Percentiles rank a stretch among this genome's conserved stretches.
phyloP scores from a whole-genome alignment of 2,329 filamentous ascomycete species.

The Aspergillus hiratsukae region DNA sequence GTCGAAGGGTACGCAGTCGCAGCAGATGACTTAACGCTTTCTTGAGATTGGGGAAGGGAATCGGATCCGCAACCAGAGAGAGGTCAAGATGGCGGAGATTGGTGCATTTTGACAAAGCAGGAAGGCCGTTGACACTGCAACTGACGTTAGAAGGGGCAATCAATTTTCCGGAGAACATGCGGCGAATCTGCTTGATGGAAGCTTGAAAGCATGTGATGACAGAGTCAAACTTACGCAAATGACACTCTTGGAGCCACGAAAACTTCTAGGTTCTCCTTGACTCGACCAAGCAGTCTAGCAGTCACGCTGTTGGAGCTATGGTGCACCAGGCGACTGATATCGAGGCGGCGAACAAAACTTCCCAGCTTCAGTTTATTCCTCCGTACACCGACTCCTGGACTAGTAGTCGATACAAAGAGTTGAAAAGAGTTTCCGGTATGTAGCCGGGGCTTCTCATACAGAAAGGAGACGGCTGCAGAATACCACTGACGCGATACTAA shows the following conservation, averaged over 20 bases:
- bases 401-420: slow-evolving; percentile 52
- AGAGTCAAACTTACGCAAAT: slow-evolving; percentile 44
- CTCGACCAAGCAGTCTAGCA: slow-evolving; percentile 52
- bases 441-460: slow-evolving; percentile 52
- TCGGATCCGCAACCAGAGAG: slow-evolving; percentile 48
- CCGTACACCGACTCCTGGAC: slow-evolving; percentile 44
- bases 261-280: slow-evolving; percentile 48
- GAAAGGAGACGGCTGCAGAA: slow-evolving; percentile 44
- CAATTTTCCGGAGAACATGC: not conserved
- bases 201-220: not conserved
- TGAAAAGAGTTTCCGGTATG: slow-evolving; percentile 48
- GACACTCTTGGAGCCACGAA: slow-evolving; percentile 56
- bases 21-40: slow-evolving; percentile 46
- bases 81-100: slow-evolving; percentile 50
- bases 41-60: slow-evolving; percentile 48
- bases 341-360: slow-evolving; percentile 48
- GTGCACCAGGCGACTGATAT: slow-evolving; percentile 55
- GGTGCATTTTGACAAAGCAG: slow-evolving; percentile 53
- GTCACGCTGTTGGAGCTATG: slow-evolving; percentile 56
- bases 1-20: slow-evolving; percentile 42
- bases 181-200: not conserved
- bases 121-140: slow-evolving; percentile 49
- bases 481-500: slow-evolving; percentile 56
- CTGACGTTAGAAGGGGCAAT: not conserved
- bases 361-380: slow-evolving; percentile 45